These are phyloP conservation scores for Talaromyces thailandensis DNA, from an alignment of 495 filamentous ascomycete species.

Conservation along the genomic window DNA sequence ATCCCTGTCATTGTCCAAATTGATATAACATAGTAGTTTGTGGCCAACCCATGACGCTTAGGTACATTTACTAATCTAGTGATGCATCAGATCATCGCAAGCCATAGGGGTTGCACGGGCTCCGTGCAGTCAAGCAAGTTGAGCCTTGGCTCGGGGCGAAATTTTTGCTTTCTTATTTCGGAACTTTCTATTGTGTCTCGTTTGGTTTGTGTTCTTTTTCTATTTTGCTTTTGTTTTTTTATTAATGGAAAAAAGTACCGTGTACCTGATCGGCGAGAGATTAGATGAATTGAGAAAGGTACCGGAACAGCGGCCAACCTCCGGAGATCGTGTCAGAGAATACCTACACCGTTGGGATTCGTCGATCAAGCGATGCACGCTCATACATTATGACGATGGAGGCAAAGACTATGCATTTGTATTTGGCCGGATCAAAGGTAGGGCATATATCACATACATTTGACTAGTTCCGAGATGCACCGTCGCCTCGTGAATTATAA, in stretches of 20 bases:
- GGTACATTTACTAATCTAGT: neutral
- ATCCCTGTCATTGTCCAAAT: neutral
- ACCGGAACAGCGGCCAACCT: neutral
- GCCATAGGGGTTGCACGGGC: constrained; percentile 3
- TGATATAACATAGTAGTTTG: neutral
- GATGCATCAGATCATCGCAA: constrained; percentile 2
- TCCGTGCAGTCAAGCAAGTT: neutral
- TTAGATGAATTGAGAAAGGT: neutral
- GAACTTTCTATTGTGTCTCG: neutral
- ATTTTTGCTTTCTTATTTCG: neutral
- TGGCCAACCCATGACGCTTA: neutral
- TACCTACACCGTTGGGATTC: neutral
- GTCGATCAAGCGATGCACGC: neutral
- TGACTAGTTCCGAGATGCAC: neutral
- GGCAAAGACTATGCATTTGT: neutral
- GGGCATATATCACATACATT: neutral
- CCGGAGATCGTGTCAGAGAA: neutral
- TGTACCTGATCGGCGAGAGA: neutral
- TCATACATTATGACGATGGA: neutral
- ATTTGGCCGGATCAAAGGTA: neutral
- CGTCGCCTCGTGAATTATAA: neutral
- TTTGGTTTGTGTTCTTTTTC: neutral
- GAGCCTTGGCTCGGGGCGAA: neutral
- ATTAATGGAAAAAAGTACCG: neutral
- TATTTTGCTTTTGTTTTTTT: neutral